Conservation (phyloP, 805 yeast species). For the Yarrowia sp. region DNA sequence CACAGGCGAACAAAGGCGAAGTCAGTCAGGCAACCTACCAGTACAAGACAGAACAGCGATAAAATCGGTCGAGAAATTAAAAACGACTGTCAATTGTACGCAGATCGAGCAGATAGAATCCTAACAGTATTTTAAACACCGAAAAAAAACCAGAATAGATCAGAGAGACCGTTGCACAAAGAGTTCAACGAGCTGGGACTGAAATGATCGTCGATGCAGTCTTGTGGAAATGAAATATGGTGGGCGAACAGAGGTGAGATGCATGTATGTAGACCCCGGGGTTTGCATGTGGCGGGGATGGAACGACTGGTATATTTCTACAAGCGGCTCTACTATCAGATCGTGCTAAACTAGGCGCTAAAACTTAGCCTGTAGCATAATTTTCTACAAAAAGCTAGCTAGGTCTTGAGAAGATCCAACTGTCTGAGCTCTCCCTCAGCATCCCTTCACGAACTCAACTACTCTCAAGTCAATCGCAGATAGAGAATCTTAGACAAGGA, state of each 20-base stretch:
- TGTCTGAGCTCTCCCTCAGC: too few species aligned
- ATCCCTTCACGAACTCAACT: too few species aligned
- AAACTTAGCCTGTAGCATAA: background rate
- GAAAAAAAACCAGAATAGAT: background rate
- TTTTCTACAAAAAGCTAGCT: too few species aligned
- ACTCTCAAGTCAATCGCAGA: background rate
- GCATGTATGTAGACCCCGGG: background rate
- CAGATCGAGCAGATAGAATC: too few species aligned
- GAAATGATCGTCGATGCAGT: background rate
- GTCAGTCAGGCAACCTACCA: background rate
- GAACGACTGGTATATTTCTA: background rate
- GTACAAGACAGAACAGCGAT: too few species aligned
- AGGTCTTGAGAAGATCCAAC: too few species aligned
- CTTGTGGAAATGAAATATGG: background rate
- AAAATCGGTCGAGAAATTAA: background rate
- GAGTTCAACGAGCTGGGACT: background rate
- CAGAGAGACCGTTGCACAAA: background rate
- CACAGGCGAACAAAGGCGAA: background rate
- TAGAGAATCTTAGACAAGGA: background rate
- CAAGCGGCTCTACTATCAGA: background rate
- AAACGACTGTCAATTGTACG: too few species aligned
- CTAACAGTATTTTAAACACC: too few species aligned
- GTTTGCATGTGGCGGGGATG: background rate
- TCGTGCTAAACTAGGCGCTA: background rate
- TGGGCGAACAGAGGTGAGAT: background rate